A percentile compares a stretch with the other conserved stretches of the same genome.
These are phyloP conservation scores for Aspergillus sp. DNA, from an alignment of 2,329 filamentous ascomycete species.

Conservation along the genomic window DNA sequence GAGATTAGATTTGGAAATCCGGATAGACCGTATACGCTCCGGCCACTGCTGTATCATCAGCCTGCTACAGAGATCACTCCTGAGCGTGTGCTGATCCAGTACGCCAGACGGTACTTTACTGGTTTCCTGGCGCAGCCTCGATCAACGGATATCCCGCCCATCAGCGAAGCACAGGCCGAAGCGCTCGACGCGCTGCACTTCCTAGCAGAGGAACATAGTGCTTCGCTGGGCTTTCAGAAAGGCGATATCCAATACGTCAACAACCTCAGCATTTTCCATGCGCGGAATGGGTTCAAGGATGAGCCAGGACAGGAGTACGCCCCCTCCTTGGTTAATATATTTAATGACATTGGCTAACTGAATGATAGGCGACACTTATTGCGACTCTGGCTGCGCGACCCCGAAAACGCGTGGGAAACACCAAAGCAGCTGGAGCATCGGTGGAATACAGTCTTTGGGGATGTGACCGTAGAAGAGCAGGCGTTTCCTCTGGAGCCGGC, in stretches of 20 bases:
- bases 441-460: slow-evolving; percentile 39
- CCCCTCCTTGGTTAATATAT: neutral
- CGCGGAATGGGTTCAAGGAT: slow-evolving; percentile 38
- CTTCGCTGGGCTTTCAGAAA: slow-evolving; percentile 35
- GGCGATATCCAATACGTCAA: slow-evolving; percentile 46
- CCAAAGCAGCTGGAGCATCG: slow-evolving; percentile 28
- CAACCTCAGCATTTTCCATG: slow-evolving; percentile 43
- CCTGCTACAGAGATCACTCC: slow-evolving; percentile 39
- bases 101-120: slow-evolving; percentile 51
- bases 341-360: neutral
- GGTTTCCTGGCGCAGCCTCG: slow-evolving; percentile 36
- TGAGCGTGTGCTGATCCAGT: slow-evolving; percentile 52
- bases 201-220: slow-evolving; percentile 32
- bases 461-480: slow-evolving; percentile 33
- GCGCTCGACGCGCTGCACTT: slow-evolving; percentile 45
- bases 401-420: slow-evolving; percentile 37
- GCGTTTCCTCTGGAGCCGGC: slow-evolving; percentile 37
- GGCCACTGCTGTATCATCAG: slow-evolving; percentile 43
- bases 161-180: slow-evolving; percentile 44
- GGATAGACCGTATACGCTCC: slow-evolving; percentile 37
- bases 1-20: slow-evolving; percentile 45
- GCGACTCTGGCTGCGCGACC: slow-evolving; percentile 40
- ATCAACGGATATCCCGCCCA: slow-evolving; percentile 35
- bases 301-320: slow-evolving; percentile 24
- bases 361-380: slow-evolving; percentile 32